phyloP scores from a whole-genome alignment of 106 monocot genomes.

The Amphibolis antarctica region DNA sequence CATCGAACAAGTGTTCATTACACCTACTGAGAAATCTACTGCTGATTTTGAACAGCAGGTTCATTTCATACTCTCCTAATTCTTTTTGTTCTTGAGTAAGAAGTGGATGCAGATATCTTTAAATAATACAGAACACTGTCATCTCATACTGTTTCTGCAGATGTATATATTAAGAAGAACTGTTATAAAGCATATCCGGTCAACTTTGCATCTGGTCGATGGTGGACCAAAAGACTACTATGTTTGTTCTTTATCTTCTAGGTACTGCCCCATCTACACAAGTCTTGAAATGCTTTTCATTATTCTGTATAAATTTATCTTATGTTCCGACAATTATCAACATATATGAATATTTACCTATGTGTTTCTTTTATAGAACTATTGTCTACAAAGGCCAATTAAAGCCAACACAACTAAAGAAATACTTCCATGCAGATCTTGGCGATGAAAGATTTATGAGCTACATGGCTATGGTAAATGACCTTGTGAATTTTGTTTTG shows the following conservation, averaged over 20 bases:
- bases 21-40: slow-evolving; percentile 34
- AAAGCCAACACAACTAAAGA: slow-evolving; percentile 63
- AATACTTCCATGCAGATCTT: slow-evolving; percentile 84
- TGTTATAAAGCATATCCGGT: slow-evolving; percentile 64
- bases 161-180: slow-evolving; percentile 82
- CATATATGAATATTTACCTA: neutral
- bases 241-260: slow-evolving; percentile 81
- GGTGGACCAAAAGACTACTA: slow-evolving; percentile 79
- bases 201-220: slow-evolving; percentile 50
- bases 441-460: slow-evolving; percentile 84
- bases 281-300: slow-evolving; percentile 2
- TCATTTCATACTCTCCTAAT: neutral
- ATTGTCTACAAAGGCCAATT: slow-evolving; percentile 96
- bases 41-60: slow-evolving; percentile 90
- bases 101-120: too few relatives aligned
- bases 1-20: slow-evolving; percentile 83
- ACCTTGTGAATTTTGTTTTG: neutral
- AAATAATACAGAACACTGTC: neutral
- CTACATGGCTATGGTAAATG: slow-evolving; percentile 97
- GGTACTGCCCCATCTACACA: slow-evolving; percentile 15
- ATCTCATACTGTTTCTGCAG: slow-evolving; percentile 14
- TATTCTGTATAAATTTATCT: neutral
- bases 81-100: neutral
- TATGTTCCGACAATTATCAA: neutral
- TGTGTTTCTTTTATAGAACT: slow-evolving; percentile 37